A percentile compares a stretch with the other conserved stretches of the same genome.
phyloP scores from a whole-genome alignment of 371 early-diverging fungal genomes.

The Rhizopus sp. region DNA sequence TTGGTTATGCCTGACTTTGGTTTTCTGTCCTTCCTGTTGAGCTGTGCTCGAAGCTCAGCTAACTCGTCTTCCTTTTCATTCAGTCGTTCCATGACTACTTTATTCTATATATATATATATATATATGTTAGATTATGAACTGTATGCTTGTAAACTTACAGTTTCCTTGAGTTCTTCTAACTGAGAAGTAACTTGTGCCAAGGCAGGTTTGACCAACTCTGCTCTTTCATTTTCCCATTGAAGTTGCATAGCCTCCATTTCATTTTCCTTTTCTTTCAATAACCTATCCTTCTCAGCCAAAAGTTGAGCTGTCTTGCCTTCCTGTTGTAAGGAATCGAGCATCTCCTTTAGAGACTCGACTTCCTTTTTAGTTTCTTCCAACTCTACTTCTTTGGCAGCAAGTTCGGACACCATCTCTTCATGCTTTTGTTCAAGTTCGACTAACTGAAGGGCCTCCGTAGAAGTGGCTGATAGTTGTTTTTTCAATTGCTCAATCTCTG shows the following conservation, averaged over 20 bases:
- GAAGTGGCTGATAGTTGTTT: constrained; percentile 11
- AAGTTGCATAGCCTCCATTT: constrained; percentile 34
- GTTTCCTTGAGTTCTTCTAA: constrained; percentile 42
- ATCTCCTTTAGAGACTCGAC: not conserved
- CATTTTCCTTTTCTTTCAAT: constrained; percentile 28
- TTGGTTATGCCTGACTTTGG: constrained; percentile 17
- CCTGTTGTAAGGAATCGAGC: not conserved
- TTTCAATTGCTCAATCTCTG: constrained; percentile 40
- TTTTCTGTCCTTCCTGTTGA: constrained; percentile 37
- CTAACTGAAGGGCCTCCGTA: not conserved
- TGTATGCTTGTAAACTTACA: constrained; percentile 20
- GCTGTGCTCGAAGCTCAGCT: constrained; percentile 34
- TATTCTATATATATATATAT: too few relatives aligned
- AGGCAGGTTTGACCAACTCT: constrained; percentile 40
- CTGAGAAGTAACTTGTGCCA: constrained; percentile 40
- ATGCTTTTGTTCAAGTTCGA: constrained; percentile 7
- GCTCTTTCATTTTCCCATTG: constrained; percentile 42
- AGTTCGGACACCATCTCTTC: constrained; percentile 16
- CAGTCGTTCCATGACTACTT: constrained; percentile 35
- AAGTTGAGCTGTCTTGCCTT: constrained; percentile 6
- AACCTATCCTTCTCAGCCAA: constrained; percentile 40
- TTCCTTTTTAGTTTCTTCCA: constrained; percentile 29
- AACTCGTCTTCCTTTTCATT: constrained; percentile 47
- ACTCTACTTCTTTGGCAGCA: constrained; percentile 24
- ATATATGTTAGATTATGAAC: not conserved